These are phyloP conservation scores for Fragaria vesca DNA, from an alignment of 306 rosid species.

Conservation along the genomic window DNA sequence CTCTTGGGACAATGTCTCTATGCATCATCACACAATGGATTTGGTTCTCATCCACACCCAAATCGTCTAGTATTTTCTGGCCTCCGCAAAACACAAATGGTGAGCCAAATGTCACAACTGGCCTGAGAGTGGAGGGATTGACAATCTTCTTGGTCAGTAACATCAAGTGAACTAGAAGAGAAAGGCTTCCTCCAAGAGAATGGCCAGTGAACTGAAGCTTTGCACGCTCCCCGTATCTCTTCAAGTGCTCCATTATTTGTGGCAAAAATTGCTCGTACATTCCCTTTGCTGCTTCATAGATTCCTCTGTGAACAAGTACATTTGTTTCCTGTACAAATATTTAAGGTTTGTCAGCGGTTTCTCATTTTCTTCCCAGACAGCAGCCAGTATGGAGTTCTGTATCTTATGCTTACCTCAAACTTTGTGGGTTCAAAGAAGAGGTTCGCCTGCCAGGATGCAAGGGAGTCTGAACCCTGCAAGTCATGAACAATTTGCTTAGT, in stretches of 20 bases:
- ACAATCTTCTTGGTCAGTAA: conserved; percentile 57
- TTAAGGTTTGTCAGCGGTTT: background rate
- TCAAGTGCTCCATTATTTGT: conserved; percentile 63
- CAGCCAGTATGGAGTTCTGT: background rate
- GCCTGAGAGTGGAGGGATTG: conserved; percentile 58
- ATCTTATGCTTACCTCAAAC: conserved; percentile 61
- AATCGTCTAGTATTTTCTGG: conserved; percentile 46
- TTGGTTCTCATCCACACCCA: conserved; percentile 66
- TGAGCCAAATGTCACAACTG: conserved; percentile 86
- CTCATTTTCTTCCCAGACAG: conserved; percentile 1
- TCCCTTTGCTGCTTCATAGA: conserved; percentile 95
- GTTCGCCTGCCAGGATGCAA: conserved; percentile 93
- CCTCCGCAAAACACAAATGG: conserved; percentile 97
- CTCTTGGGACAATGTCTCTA: conserved; percentile 94
- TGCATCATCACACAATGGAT: conserved; percentile 85
- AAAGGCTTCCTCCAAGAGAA: conserved; percentile 93
- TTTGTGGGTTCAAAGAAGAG: conserved; percentile 92
- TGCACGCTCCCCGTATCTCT: conserved; percentile 60
- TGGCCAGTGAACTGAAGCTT: conserved; percentile 90
- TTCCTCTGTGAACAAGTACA: conserved; percentile 88
- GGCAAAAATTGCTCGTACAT: conserved; percentile 85
- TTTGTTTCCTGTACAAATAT: conserved; percentile 54
- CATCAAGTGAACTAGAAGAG: conserved; percentile 89
- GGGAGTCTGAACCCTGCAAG: conserved; percentile 86
- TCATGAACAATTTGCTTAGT: conserved; percentile 10